phyloP scores from a whole-genome alignment of 2,329 filamentous ascomycete genomes.

The Pseudocercospora macadamiae region DNA sequence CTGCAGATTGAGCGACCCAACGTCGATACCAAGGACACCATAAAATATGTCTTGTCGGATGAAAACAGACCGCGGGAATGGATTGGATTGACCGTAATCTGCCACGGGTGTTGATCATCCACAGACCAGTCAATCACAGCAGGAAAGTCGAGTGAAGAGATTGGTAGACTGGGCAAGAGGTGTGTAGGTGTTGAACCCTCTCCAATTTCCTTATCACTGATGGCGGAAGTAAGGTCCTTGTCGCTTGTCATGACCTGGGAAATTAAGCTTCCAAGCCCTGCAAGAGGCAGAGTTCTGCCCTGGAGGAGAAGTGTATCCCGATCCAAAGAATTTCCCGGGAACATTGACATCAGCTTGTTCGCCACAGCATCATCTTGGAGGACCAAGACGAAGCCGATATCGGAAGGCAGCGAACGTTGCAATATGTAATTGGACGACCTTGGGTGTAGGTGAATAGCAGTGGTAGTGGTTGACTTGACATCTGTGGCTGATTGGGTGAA shows the following conservation, averaged over 20 bases:
- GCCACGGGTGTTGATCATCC: slow-evolving; percentile 10
- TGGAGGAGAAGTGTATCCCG: slow-evolving; percentile 4
- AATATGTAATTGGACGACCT: slow-evolving; percentile 21
- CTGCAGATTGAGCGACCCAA: slow-evolving; percentile 24
- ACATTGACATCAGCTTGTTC: slow-evolving; percentile 19
- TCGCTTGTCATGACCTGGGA: neutral
- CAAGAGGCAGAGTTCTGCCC: neutral
- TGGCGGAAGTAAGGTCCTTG: no score
- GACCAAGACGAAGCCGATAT: slow-evolving; percentile 15
- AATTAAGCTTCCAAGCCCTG: slow-evolving; percentile 3
- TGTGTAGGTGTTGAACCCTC: slow-evolving; percentile 14
- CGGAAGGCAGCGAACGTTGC: slow-evolving; percentile 15
- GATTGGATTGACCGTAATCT: slow-evolving; percentile 19
- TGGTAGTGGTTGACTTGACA: neutral
- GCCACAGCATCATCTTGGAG: slow-evolving; percentile 17
- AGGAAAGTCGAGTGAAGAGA: slow-evolving; percentile 14
- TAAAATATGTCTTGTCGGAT: slow-evolving; percentile 23
- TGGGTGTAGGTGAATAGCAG: slow-evolving; percentile 14
- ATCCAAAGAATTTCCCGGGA: slow-evolving; percentile 14
- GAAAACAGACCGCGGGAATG: slow-evolving; percentile 17
- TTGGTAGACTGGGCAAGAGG: slow-evolving; percentile 11
- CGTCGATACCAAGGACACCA: slow-evolving; percentile 21
- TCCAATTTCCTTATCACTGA: no score
- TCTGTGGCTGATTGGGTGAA: slow-evolving; percentile 17
- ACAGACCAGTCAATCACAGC: slow-evolving; percentile 21